These are phyloP conservation scores for Lentinus polychrous DNA, from an alignment of 1,284 basidiomycete genomes.

Conservation along the genomic window DNA sequence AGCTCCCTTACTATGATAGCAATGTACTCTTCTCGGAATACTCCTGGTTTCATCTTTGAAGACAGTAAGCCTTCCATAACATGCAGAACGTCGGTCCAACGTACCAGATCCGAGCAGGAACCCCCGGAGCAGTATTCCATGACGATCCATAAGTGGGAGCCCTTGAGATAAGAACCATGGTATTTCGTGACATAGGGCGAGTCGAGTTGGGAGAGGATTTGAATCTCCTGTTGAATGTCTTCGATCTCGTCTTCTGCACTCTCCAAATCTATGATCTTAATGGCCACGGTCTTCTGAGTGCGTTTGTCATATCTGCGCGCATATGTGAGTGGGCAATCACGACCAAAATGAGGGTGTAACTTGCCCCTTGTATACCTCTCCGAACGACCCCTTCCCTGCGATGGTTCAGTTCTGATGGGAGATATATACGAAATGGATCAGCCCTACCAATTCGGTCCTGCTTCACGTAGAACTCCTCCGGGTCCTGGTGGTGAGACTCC, in stretches of 20 bases:
- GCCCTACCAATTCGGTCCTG: constrained; percentile 90
- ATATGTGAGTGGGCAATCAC: background rate
- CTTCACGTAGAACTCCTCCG: constrained; percentile 92
- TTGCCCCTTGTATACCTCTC: constrained; percentile 96
- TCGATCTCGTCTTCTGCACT: constrained; percentile 99
- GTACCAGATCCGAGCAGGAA: constrained; percentile 78
- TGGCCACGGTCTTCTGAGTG: constrained; percentile 89
- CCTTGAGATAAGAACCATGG: constrained; percentile 93
- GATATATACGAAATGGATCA: constrained; percentile 9
- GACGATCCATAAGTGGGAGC: constrained; percentile 95
- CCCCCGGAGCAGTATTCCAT: constrained; percentile 95
- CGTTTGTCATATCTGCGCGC: constrained; percentile 78
- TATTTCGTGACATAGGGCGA: constrained; percentile 96
- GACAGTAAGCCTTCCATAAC: constrained; percentile 14
- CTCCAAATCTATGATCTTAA: constrained; percentile 99
- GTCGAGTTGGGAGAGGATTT: constrained; percentile 96
- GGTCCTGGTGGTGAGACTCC: constrained; percentile 74
- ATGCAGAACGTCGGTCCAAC: constrained; percentile 16
- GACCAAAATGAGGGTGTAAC: constrained; percentile 14
- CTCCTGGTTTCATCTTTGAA: constrained; percentile 91
- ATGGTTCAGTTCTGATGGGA: constrained; percentile 11
- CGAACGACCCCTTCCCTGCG: constrained; percentile 91
- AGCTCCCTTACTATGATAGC: constrained; percentile 94
- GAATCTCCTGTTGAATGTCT: constrained; percentile 98
- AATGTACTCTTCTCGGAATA: constrained; percentile 97